Percentiles rank a stretch among this genome's conserved stretches.
Conservation (phyloP, 2,329 filamentous ascomycete genomes). For the Scolecobasidium constrictum region DNA sequence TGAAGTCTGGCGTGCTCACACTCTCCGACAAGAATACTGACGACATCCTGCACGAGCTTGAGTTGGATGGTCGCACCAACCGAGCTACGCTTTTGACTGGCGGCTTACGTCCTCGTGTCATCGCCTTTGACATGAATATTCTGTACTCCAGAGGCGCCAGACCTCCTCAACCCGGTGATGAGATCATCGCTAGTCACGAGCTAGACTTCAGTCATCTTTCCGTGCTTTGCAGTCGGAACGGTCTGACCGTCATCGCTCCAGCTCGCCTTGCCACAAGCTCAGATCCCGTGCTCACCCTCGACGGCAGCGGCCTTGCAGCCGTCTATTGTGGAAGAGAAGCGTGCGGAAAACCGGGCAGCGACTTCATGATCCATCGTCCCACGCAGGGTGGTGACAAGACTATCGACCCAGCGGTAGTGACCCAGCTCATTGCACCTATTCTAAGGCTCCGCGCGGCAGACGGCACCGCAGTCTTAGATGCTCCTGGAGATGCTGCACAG, state of each 20-base stretch:
- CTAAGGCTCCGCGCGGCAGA: slow-evolving; percentile 19
- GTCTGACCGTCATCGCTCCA: slow-evolving; percentile 20
- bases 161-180: no score
- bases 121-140: slow-evolving; percentile 15
- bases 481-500: slow-evolving; percentile 18
- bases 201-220: slow-evolving; percentile 19
- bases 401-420: slow-evolving; percentile 24
- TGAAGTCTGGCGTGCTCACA: slow-evolving; percentile 15
- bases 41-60: slow-evolving; percentile 1
- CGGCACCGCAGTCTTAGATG: slow-evolving; percentile 24
- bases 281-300: slow-evolving; percentile 23
- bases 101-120: slow-evolving; percentile 14
- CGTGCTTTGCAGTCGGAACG: slow-evolving; percentile 20
- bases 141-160: slow-evolving; percentile 12
- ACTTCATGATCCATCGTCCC: slow-evolving; percentile 24
- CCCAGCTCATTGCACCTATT: slow-evolving; percentile 23
- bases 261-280: slow-evolving; percentile 18
- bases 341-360: slow-evolving; percentile 21
- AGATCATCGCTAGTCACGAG: slow-evolving; percentile 14
- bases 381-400: slow-evolving; percentile 17
- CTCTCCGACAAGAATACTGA: slow-evolving; percentile 11
- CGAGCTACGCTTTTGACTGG: slow-evolving; percentile 16
- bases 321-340: slow-evolving; percentile 22
- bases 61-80: slow-evolving; percentile 11
- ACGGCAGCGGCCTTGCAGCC: slow-evolving; percentile 20